phyloP scores from a whole-genome alignment of 768 basidiomycete genomes.

The Kwoniella sp. region DNA sequence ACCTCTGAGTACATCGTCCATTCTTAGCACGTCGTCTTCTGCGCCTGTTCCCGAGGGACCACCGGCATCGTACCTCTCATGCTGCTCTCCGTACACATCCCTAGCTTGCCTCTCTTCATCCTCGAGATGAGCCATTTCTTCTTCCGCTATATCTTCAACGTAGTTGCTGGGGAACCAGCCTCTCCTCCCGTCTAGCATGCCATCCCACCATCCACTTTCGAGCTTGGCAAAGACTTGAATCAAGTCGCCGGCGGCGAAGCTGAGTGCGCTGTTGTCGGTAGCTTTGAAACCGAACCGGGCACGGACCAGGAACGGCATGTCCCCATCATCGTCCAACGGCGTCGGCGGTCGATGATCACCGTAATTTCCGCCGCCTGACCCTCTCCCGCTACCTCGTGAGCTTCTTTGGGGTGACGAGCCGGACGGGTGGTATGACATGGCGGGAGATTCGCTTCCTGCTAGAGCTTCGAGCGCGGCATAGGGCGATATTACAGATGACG shows the following conservation, averaged over 20 bases:
- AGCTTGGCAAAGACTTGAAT: constrained; percentile 91
- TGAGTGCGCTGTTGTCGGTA: constrained; percentile 83
- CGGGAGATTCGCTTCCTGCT: background rate
- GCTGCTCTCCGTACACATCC: constrained; percentile 58
- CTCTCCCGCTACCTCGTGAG: constrained; percentile 4
- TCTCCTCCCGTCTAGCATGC: constrained; percentile 80
- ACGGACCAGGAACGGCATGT: constrained; percentile 69
- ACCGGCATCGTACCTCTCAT: constrained; percentile 54
- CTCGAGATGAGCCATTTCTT: constrained; percentile 23
- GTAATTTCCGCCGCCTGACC: background rate
- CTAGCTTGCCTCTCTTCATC: constrained; percentile 64
- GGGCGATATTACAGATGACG: constrained; percentile 26
- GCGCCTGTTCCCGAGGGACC: constrained; percentile 5
- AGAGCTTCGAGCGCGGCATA: constrained; percentile 24
- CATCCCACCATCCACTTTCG: constrained; percentile 98
- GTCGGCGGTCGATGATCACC: constrained; percentile 5
- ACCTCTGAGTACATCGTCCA: constrained; percentile 27
- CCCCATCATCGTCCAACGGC: constrained; percentile 11
- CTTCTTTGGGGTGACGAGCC: background rate
- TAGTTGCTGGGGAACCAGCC: constrained; percentile 95
- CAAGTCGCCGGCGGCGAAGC: constrained; percentile 81
- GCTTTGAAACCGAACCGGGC: constrained; percentile 82
- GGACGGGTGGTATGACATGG: background rate
- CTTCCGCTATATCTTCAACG: constrained; percentile 69
- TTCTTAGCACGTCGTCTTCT: constrained; percentile 21